Conservation (phyloP, 495 filamentous ascomycete species). For the Corynascus novoguineensis region DNA sequence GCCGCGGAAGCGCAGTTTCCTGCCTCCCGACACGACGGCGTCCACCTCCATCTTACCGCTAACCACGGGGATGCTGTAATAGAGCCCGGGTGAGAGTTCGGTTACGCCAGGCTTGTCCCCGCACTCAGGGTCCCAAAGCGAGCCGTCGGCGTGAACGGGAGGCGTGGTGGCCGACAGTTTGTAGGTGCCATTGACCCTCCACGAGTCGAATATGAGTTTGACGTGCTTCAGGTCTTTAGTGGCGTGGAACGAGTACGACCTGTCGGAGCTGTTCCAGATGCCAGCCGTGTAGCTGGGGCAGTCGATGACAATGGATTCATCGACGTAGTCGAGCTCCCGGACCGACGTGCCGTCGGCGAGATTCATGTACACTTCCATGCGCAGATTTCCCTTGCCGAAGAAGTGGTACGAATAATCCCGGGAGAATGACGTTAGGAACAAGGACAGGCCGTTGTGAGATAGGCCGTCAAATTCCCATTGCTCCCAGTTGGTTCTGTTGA, state of each 20-base stretch:
- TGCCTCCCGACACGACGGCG: background rate
- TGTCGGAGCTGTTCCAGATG: background rate
- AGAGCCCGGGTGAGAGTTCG: background rate
- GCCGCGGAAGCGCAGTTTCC: background rate
- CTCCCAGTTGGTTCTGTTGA: conserved; percentile 22
- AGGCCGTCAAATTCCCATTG: conserved; percentile 30
- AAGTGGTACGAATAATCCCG: conserved; percentile 9
- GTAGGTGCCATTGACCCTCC: background rate
- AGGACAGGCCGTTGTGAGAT: conserved; percentile 1
- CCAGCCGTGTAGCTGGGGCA: background rate
- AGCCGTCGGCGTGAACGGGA: background rate
- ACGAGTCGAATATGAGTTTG: background rate
- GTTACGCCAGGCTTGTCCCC: background rate
- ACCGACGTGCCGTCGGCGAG: conserved; percentile 6
- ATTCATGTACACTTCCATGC: conserved; percentile 10
- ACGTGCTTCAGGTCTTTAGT: background rate
- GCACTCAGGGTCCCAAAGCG: background rate
- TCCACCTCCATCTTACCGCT: background rate
- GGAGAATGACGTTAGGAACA: background rate
- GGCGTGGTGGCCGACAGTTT: background rate
- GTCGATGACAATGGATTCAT: background rate
- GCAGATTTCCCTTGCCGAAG: conserved; percentile 13
- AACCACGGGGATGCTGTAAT: background rate
- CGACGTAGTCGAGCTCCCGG: conserved; percentile 2
- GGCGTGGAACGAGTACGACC: background rate